Evolutionary conservation across 805 yeast species (phyloP).

Genomic region (Pichia phayaonensis): DNA sequence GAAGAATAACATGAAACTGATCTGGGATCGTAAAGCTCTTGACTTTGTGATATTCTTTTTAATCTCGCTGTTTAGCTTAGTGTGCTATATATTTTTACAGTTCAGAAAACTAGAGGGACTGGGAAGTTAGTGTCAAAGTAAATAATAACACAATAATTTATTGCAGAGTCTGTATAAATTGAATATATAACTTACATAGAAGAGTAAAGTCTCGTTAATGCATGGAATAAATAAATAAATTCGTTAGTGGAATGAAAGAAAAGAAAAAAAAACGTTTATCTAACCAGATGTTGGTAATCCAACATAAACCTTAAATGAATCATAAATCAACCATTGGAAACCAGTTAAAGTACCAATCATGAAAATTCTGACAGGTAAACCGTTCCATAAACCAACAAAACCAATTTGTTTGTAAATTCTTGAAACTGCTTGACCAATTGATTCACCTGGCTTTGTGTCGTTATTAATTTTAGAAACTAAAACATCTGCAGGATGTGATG

Average conservation of each 20-base stretch:
- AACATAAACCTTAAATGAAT: slow-evolving; percentile 87
- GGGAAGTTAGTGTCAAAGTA: background rate
- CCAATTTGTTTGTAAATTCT: slow-evolving; percentile 83
- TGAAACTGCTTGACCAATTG: slow-evolving; percentile 54
- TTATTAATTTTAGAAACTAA: slow-evolving; percentile 91
- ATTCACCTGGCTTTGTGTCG: slow-evolving; percentile 57
- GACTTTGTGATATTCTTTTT: slow-evolving; percentile 12
- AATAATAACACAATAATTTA: background rate
- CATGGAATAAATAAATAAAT: background rate
- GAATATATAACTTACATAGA: background rate
- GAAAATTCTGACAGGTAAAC: slow-evolving; percentile 85
- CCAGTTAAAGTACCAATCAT: slow-evolving; percentile 98
- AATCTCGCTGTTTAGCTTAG: slow-evolving; percentile 22
- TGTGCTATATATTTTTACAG: slow-evolving; percentile 24
- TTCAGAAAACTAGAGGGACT: slow-evolving; percentile 21
- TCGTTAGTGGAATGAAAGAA: background rate
- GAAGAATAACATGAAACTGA: background rate
- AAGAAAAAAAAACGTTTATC: background rate
- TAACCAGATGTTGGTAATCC: slow-evolving; percentile 92
- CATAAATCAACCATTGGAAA: slow-evolving; percentile 94
- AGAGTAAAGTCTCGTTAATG: background rate
- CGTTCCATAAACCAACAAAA: slow-evolving; percentile 89
- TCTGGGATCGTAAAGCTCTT: slow-evolving; percentile 3
- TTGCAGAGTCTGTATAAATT: background rate
- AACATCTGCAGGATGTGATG: slow-evolving; percentile 98